Percentiles rank a stretch among this genome's conserved stretches.
Evolutionary conservation across 306 rosid species (phyloP).

Genomic region (Cucurbita ficifolia): DNA sequence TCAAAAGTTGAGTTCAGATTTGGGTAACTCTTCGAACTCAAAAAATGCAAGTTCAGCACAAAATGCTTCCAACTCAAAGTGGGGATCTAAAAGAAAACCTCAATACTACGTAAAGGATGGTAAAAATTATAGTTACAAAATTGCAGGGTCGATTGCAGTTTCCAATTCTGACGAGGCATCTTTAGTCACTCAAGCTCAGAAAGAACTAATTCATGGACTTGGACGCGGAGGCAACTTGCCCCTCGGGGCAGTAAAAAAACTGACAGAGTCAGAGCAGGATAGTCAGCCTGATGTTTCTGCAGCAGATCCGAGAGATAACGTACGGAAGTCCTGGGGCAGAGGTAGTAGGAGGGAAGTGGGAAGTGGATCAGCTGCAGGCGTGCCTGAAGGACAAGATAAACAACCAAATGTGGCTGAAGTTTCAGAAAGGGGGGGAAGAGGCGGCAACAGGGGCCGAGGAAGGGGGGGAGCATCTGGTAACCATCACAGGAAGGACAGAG

Average conservation of each 20-base stretch:
- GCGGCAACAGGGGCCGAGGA: conserved; percentile 22
- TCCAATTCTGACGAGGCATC: conserved; percentile 74
- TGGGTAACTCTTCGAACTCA: conserved; percentile 27
- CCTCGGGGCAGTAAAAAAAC: conserved; percentile 68
- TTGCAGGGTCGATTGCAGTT: conserved; percentile 79
- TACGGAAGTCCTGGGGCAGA: conserved; percentile 23
- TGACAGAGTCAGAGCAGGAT: conserved; percentile 38
- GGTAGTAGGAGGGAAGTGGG: conserved; percentile 34
- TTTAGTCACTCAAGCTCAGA: conserved; percentile 37
- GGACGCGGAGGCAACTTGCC: conserved; percentile 97
- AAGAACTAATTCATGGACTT: conserved; percentile 71
- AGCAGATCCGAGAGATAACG: conserved; percentile 28
- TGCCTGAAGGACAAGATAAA: conserved; percentile 19
- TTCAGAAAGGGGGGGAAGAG: conserved; percentile 51
- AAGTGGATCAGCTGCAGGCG: conserved; percentile 20
- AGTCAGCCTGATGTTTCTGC: conserved; percentile 25
- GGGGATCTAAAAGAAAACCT: conserved; percentile 85
- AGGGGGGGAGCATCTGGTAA: conserved; percentile 20
- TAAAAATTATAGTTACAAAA: conserved; percentile 93
- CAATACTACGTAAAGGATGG: conserved; percentile 94
- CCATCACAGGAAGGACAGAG: conserved; percentile 65
- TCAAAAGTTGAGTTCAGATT: conserved; percentile 21
- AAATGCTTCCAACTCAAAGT: conserved; percentile 42
- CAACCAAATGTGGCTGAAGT: conserved; percentile 1
- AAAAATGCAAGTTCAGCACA: conserved; percentile 26